These are phyloP conservation scores for Psidium friedrichsthalianum DNA, from an alignment of 345 rosid genomes.

Conservation along the genomic window DNA sequence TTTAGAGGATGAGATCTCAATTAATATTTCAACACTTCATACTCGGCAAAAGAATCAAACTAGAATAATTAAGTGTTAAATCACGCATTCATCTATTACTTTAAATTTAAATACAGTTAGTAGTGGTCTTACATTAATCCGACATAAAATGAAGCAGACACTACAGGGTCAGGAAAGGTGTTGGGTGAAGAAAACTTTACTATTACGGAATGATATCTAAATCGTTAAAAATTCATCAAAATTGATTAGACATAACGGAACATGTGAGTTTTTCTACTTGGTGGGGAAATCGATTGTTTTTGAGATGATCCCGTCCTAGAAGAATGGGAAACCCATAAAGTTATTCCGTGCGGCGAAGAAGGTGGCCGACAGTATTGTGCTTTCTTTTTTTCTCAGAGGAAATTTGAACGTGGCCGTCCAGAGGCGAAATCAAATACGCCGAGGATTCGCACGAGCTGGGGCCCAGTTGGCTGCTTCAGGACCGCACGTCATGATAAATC, in stretches of 20 bases:
- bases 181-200: no score
- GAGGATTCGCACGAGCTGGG: background rate
- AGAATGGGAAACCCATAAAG: background rate
- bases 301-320: background rate
- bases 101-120: no score
- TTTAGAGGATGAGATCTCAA: no score
- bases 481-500: background rate
- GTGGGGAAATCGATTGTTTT: background rate
- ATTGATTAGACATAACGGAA: background rate
- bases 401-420: background rate
- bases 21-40: no score
- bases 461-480: background rate
- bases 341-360: background rate
- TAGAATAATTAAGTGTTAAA: no score
- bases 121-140: no score
- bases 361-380: background rate
- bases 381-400: background rate
- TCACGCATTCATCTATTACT: no score
- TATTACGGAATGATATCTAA: background rate
- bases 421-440: background rate
- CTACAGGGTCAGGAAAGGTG: background rate
- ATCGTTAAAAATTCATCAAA: background rate
- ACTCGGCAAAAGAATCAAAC: no score
- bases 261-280: background rate
- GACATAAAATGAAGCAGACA: background rate